phyloP scores from a whole-genome alignment of 73 alveolate genomes.

The Paramecium tetraurelia region DNA sequence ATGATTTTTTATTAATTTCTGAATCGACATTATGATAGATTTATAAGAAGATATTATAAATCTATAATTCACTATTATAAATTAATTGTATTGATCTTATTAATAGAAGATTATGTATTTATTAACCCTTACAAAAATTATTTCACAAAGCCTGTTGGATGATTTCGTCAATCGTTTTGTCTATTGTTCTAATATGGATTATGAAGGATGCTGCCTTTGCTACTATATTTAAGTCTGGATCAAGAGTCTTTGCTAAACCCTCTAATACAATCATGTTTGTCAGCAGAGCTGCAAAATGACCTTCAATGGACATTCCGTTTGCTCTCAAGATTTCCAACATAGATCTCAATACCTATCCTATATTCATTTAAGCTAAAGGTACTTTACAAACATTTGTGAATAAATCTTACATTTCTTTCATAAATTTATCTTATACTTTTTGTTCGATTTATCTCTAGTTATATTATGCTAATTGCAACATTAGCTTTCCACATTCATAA shows the following conservation, averaged over 20 bases:
- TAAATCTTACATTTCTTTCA: slow-evolving; percentile 32
- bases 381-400: slow-evolving; percentile 30
- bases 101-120: neutral
- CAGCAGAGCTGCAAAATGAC: slow-evolving; percentile 34
- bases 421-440: neutral
- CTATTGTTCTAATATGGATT: slow-evolving; percentile 1
- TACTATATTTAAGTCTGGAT: slow-evolving; percentile 20
- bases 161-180: slow-evolving; percentile 26
- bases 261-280: slow-evolving; percentile 47
- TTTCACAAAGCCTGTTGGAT: slow-evolving; percentile 22
- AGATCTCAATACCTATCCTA: slow-evolving; percentile 27
- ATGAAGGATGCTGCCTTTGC: slow-evolving; percentile 45
- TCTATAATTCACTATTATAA: neutral
- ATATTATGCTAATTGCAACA: slow-evolving; percentile 19
- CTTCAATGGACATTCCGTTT: slow-evolving; percentile 48
- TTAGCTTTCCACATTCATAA: slow-evolving; percentile 18
- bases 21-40: neutral
- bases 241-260: slow-evolving; percentile 21
- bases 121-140: neutral
- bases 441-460: neutral
- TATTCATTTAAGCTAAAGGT: slow-evolving; percentile 49
- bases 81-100: neutral
- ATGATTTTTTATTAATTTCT: neutral
- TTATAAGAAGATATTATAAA: neutral
- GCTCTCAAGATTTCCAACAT: slow-evolving; percentile 27